These are phyloP conservation scores for Inosperma sp. DNA, from an alignment of 768 basidiomycete genomes.

Conservation along the genomic window DNA sequence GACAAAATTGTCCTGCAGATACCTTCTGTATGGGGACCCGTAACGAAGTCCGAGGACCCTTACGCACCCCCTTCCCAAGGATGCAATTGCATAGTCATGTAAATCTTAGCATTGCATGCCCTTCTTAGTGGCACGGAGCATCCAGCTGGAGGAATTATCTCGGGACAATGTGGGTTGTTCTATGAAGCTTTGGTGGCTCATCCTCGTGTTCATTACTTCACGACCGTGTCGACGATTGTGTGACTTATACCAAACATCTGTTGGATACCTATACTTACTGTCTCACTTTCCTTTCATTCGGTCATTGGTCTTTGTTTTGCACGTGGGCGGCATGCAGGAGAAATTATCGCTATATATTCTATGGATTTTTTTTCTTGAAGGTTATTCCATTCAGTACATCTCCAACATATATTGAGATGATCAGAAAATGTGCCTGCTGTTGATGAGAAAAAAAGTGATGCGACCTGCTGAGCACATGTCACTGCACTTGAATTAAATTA, in stretches of 20 bases:
- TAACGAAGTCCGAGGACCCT: slow-evolving; percentile 87
- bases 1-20: slow-evolving; percentile 44
- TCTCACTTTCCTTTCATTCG: slow-evolving; percentile 7
- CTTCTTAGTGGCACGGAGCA: not conserved
- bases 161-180: too few species aligned
- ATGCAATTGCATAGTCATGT: slow-evolving; percentile 72
- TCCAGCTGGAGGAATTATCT: not conserved
- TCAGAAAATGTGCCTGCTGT: not conserved
- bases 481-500: slow-evolving; percentile 3
- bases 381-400: not conserved
- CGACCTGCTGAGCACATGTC: slow-evolving; percentile 8
- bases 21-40: slow-evolving; percentile 91
- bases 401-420: not conserved
- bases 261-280: slow-evolving; percentile 2
- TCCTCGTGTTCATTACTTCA: too few species aligned
- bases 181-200: too few species aligned
- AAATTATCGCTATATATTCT: slow-evolving; percentile 1
- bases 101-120: slow-evolving; percentile 21
- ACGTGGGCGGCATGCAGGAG: not conserved
- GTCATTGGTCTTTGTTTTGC: slow-evolving; percentile 1
- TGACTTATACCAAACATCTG: not conserved
- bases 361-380: not conserved
- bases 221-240: too few species aligned
- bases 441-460: not conserved
- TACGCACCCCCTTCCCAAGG: slow-evolving; percentile 79